These are phyloP conservation scores for Ogataea haglerorum DNA, from an alignment of 805 yeast species.

Conservation along the genomic window DNA sequence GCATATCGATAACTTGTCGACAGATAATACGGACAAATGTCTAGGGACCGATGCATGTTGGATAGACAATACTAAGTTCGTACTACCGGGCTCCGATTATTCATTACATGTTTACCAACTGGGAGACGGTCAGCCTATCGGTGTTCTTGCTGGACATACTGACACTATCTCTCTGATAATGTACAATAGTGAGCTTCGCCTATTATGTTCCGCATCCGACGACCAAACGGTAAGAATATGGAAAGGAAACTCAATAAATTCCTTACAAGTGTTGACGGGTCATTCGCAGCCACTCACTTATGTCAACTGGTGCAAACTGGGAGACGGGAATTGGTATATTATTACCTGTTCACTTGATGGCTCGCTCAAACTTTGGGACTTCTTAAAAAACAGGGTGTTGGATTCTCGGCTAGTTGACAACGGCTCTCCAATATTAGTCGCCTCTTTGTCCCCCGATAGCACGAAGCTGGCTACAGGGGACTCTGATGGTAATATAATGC, in stretches of 20 bases:
- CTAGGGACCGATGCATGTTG: conserved; percentile 63
- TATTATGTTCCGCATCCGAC: conserved; percentile 74
- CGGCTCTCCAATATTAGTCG: conserved; percentile 54
- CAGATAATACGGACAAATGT: conserved; percentile 12
- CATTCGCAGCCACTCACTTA: conserved; percentile 58
- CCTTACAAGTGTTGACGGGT: conserved; percentile 45
- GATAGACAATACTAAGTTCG: conserved; percentile 67
- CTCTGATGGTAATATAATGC: conserved; percentile 53
- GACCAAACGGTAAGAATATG: conserved; percentile 73
- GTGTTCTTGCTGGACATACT: conserved; percentile 62
- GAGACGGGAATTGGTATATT: conserved; percentile 26
- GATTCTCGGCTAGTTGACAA: conserved; percentile 36
- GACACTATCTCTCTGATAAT: conserved; percentile 52
- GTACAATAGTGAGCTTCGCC: conserved; percentile 49
- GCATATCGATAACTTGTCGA: conserved; percentile 35
- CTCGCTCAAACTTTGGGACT: conserved; percentile 64
- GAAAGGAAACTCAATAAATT: conserved; percentile 60
- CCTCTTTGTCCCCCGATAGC: conserved; percentile 48
- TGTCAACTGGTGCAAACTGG: conserved; percentile 51
- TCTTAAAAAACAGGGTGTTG: conserved; percentile 39
- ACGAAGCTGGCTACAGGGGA: conserved; percentile 60
- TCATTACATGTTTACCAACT: conserved; percentile 54
- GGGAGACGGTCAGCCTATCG: conserved; percentile 44
- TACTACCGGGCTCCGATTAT: conserved; percentile 59
- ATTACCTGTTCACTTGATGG: conserved; percentile 71